Conservation (phyloP, 2,329 filamentous ascomycete species). For the Ascochyta viciae-villosae region DNA sequence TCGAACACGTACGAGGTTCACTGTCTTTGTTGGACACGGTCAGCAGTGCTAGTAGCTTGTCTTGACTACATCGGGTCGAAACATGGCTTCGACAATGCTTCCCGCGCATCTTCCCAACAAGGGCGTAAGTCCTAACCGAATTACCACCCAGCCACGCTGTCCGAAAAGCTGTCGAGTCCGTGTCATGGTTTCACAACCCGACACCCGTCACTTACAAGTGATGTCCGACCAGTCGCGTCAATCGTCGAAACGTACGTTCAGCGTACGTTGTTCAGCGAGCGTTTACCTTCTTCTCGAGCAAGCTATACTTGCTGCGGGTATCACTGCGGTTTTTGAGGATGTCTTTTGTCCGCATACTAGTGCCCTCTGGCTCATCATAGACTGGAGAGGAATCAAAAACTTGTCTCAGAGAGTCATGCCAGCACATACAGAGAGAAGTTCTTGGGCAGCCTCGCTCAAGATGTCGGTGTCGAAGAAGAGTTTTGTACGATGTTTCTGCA, state of each 20-base stretch:
- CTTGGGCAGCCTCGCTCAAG: slow-evolving; percentile 26
- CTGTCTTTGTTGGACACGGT: slow-evolving; percentile 36
- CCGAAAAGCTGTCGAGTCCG: slow-evolving; percentile 54
- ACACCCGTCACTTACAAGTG: slow-evolving; percentile 55
- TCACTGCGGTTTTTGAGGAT: slow-evolving; percentile 89
- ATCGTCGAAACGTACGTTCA: slow-evolving; percentile 65
- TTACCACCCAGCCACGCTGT: slow-evolving; percentile 53
- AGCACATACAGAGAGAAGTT: slow-evolving; percentile 74
- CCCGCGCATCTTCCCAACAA: slow-evolving; percentile 59
- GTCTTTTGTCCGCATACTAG: slow-evolving; percentile 84
- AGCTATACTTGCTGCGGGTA: slow-evolving; percentile 34
- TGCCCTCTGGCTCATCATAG: slow-evolving; percentile 65
- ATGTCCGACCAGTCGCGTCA: slow-evolving; percentile 71
- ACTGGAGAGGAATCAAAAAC: slow-evolving; percentile 91
- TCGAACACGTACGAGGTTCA: slow-evolving; percentile 9
- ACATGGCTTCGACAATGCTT: slow-evolving; percentile 46
- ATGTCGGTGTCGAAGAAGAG: slow-evolving; percentile 25
- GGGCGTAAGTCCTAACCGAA: slow-evolving; percentile 44
- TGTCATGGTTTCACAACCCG: slow-evolving; percentile 57
- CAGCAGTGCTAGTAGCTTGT: slow-evolving; percentile 33
- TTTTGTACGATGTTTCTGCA: slow-evolving; percentile 27
- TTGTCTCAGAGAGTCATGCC: slow-evolving; percentile 86
- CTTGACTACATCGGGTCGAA: slow-evolving; percentile 16
- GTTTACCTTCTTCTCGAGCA: slow-evolving; percentile 53
- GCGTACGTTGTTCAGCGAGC: slow-evolving; percentile 63